These are phyloP conservation scores for Byssothecium circinans DNA, from an alignment of 2,329 filamentous ascomycete genomes.

Conservation along the genomic window DNA sequence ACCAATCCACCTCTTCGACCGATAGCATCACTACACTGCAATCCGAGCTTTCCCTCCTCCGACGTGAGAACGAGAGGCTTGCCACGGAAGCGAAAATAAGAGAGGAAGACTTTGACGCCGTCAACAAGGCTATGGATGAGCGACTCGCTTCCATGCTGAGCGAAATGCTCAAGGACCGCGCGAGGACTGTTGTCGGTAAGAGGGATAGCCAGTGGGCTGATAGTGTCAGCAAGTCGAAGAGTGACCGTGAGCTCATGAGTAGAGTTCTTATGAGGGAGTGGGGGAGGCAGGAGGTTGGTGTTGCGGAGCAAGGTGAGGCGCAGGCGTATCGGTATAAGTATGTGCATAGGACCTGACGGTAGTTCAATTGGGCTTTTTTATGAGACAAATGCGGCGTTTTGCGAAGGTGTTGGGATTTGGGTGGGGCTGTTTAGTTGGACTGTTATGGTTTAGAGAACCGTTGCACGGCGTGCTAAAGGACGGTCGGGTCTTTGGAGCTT, in stretches of 20 bases:
- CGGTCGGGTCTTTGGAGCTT: not conserved
- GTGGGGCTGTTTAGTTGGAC: not conserved
- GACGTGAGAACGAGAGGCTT: slow-evolving; percentile 22
- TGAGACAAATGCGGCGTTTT: not conserved
- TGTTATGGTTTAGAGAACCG: too few relatives aligned
- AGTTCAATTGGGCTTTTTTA: not conserved
- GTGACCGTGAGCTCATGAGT: slow-evolving; percentile 34
- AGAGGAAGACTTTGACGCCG: slow-evolving; percentile 28
- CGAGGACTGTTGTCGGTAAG: slow-evolving; percentile 31
- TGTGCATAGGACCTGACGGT: slow-evolving; percentile 17
- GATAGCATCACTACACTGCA: slow-evolving; percentile 8
- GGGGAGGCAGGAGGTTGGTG: slow-evolving; percentile 39
- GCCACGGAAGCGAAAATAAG: slow-evolving; percentile 21
- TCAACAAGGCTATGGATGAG: slow-evolving; percentile 40
- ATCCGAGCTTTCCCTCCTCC: slow-evolving; percentile 14
- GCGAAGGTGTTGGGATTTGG: not conserved
- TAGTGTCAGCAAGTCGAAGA: slow-evolving; percentile 20
- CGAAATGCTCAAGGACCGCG: slow-evolving; percentile 35
- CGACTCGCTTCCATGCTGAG: slow-evolving; percentile 30
- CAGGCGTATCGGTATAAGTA: slow-evolving; percentile 35
- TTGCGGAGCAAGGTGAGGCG: slow-evolving; percentile 20
- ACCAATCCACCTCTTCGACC: not conserved
- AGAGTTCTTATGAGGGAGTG: slow-evolving; percentile 40
- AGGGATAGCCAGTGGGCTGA: slow-evolving; percentile 40
- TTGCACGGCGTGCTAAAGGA: too few relatives aligned